A percentile compares a stretch with the other conserved stretches of the same genome.
Conservation (phyloP, 345 rosid genomes). For the Pistacia vera region DNA sequence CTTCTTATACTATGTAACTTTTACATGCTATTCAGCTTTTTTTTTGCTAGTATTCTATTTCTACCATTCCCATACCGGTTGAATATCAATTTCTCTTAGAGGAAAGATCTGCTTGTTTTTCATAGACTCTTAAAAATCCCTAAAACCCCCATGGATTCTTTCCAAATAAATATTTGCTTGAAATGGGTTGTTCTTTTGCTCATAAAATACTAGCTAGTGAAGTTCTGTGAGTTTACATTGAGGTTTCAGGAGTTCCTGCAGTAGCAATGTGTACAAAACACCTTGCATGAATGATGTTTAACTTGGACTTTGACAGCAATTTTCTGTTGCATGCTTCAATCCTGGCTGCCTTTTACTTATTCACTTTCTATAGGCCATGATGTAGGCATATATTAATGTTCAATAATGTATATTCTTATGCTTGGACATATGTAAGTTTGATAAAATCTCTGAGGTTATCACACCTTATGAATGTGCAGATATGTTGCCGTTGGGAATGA, state of each 20-base stretch:
- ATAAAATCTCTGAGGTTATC: conserved; percentile 11
- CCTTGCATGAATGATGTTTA: neutral
- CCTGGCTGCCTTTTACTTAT: neutral
- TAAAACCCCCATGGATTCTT: too few relatives aligned
- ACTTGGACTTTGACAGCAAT: neutral
- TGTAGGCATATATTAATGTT: neutral
- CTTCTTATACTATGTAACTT: neutral
- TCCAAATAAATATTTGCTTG: neutral
- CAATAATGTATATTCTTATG: neutral
- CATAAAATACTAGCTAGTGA: neutral
- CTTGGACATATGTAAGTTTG: neutral
- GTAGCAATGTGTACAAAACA: neutral
- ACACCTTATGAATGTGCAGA: conserved; percentile 48
- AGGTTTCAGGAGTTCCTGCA: neutral
- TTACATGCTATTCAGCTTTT: too few relatives aligned
- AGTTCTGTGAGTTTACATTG: neutral
- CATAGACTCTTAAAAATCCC: too few relatives aligned
- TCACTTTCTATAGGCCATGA: neutral
- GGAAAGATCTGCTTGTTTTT: too few relatives aligned
- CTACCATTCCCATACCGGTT: neutral
- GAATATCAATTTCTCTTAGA: too few relatives aligned
- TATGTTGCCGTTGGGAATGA: conserved; percentile 97
- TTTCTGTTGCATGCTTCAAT: neutral
- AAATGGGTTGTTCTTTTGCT: neutral
- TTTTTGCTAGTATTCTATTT: neutral